phyloP scores from a whole-genome alignment of 345 rosid genomes.

The Gossypium thurberi region DNA sequence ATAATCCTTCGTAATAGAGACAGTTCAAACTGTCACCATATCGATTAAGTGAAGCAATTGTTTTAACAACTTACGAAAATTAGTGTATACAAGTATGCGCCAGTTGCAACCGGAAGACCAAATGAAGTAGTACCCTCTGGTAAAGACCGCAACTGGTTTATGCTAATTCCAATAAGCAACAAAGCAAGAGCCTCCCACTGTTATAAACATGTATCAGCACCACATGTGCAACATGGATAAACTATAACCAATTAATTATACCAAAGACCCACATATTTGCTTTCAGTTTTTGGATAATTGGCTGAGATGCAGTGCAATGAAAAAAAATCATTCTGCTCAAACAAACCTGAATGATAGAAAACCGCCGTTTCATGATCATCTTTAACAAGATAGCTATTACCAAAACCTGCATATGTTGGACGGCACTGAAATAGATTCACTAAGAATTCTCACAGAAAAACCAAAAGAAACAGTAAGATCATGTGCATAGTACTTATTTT shows the following conservation, averaged over 20 bases:
- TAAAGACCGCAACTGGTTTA: constrained; percentile 81
- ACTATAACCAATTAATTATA: background rate
- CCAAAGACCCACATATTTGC: background rate
- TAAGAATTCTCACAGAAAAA: background rate
- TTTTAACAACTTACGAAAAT: constrained; percentile 60
- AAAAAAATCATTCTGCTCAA: background rate
- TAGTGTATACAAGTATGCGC: constrained; percentile 76
- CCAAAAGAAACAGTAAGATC: background rate
- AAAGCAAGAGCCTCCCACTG: constrained; percentile 99
- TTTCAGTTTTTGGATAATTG: background rate
- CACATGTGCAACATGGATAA: background rate
- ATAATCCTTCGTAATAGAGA: background rate
- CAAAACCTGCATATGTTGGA: constrained; percentile 49
- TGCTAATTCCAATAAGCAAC: constrained; percentile 90
- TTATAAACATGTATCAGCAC: constrained; percentile 20
- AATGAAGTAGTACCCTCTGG: constrained; percentile 70
- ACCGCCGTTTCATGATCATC: constrained; percentile 82
- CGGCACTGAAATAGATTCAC: background rate
- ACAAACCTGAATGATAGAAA: constrained; percentile 83
- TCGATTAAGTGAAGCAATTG: background rate
- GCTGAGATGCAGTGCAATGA: background rate
- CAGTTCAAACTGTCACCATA: background rate
- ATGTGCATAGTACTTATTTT: background rate
- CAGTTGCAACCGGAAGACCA: constrained; percentile 73
- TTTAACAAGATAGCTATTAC: constrained; percentile 87